These are phyloP conservation scores for Ustulina deusta DNA, from an alignment of 2,329 filamentous ascomycete species.

Conservation along the genomic window DNA sequence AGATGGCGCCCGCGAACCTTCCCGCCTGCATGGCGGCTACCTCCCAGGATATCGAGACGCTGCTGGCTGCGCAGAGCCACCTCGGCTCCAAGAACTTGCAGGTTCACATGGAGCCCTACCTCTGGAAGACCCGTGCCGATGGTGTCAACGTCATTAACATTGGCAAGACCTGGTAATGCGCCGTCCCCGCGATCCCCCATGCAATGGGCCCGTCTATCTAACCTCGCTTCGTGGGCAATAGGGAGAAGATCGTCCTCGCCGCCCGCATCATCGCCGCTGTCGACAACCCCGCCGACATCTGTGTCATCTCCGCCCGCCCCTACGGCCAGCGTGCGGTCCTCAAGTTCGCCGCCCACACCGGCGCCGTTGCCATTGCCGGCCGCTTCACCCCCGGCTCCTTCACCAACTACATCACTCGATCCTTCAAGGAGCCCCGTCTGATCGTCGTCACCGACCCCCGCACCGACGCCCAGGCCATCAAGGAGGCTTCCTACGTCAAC, in stretches of 20 bases:
- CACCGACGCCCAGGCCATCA: conserved; percentile 99
- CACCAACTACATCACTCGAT: conserved; percentile 99
- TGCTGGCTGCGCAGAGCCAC: conserved; percentile 96
- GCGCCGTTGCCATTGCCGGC: conserved; percentile 96
- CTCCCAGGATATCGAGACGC: conserved; percentile 98
- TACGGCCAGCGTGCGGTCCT: conserved; percentile 99
- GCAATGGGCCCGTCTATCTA: conserved; percentile 19
- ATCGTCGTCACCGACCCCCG: conserved; percentile 99
- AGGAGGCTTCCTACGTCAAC: conserved; percentile 99
- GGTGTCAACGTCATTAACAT: conserved; percentile 99
- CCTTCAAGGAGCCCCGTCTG: conserved; percentile 99
- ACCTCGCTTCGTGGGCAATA: conserved; percentile 54
- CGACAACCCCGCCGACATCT: conserved; percentile 99
- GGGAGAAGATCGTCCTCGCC: conserved; percentile 99
- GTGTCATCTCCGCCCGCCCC: conserved; percentile 99
- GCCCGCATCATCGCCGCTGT: conserved; percentile 98
- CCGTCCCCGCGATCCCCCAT: conserved; percentile 47
- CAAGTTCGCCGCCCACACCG: conserved; percentile 99
- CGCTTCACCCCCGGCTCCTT: conserved; percentile 99
- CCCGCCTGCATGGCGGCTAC: conserved; percentile 97
- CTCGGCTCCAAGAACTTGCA: conserved; percentile 99
- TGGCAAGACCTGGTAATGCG: conserved; percentile 94
- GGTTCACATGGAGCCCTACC: conserved; percentile 99
- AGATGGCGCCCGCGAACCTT: conserved; percentile 95
- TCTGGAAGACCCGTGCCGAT: conserved; percentile 99